Evolutionary conservation across 2,329 filamentous ascomycete species (phyloP), one percentile per base, ranked within the genome.

Genomic region (Raffaelea ambrosiae): DNA sequence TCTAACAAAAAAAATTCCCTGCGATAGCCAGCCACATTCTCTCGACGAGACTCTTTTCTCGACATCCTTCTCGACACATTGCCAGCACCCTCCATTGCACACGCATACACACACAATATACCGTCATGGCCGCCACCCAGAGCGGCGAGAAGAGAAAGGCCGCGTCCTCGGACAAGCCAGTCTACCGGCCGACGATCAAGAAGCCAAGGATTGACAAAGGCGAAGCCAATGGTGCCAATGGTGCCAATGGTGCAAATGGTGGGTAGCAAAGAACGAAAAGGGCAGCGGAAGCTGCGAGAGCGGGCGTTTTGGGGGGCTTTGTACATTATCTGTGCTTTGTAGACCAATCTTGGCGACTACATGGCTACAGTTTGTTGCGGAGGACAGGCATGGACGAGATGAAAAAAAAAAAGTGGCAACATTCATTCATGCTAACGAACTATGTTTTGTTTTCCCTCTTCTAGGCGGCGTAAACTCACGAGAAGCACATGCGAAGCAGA

Each of bases 401-500:
- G 31, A 57, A 60, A n/a, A 67, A 70, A 49, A 65, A n/a, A n/a
- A n/a, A n/a, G 26, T 29, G 26, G 26, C 26, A 7, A 29, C 26
- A 7, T 13, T 29, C 26, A 29, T 29, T 29, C 26, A 29, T 29
- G 26, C 26, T 29, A 29, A 29, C 26, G 26, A 13, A 7, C 9
- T 39, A 29, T 22, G 14, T 19, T 20, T 22, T 47, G 16, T 11
- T 41, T 9, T 39, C 40, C 9, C 14, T 19, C 10, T 40, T 16
- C 45, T 53, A 36, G 29, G 5, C 81, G 82, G 66, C 44, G 70
- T 79, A 64, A 86, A 75, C 50, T 88, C 86, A 9, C 84, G 83
- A 61, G 93, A 98, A 73, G 83, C 89, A 20, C 93, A 97, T 65
- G 82, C 83, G 44, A 95, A 95, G 66, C 93, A 98, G 69, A 95